Percentiles rank a stretch among this genome's conserved stretches.
Conservation (phyloP, 2,329 filamentous ascomycete genomes). For the Biscogniauxia mediterranea region DNA sequence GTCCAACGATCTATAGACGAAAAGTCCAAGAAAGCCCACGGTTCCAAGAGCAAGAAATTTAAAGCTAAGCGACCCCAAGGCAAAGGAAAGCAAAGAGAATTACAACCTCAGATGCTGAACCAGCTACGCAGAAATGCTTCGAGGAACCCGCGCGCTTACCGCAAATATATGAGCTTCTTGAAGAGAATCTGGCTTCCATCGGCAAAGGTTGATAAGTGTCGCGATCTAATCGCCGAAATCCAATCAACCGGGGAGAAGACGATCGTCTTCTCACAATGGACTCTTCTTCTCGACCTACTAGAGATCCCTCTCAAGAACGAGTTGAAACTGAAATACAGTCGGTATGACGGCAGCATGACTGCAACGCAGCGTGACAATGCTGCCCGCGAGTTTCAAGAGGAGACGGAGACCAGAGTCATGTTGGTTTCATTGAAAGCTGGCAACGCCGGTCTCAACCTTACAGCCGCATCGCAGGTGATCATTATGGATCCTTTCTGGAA, state of each 20-base stretch:
- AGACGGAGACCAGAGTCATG: conserved; percentile 63
- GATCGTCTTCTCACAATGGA: conserved; percentile 81
- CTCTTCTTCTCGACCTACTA: conserved; percentile 72
- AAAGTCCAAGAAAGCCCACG: conserved; percentile 13
- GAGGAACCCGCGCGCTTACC: conserved; percentile 59
- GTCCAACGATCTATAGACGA: conserved; percentile 21
- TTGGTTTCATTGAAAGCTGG: conserved; percentile 77
- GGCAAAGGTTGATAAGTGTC: conserved; percentile 69
- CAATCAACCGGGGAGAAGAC: conserved; percentile 64
- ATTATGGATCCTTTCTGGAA: conserved; percentile 96
- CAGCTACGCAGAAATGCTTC: conserved; percentile 63
- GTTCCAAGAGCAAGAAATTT: conserved; percentile 35
- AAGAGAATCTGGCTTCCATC: conserved; percentile 70
- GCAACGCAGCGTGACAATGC: conserved; percentile 64
- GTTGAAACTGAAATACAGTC: conserved; percentile 55
- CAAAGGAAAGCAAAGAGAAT: conserved; percentile 41
- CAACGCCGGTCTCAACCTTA: conserved; percentile 83
- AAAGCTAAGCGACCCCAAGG: conserved; percentile 39
- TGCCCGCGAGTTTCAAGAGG: conserved; percentile 63
- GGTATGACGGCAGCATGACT: conserved; percentile 77
- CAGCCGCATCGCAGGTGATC: conserved; percentile 79
- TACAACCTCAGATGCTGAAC: conserved; percentile 36
- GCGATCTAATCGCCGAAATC: conserved; percentile 58
- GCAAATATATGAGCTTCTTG: conserved; percentile 67
- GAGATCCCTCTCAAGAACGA: conserved; percentile 65